Base-by-base conservation (phyloP, 495 filamentous ascomycete species). In the Aspergillus hancockii region DNA sequence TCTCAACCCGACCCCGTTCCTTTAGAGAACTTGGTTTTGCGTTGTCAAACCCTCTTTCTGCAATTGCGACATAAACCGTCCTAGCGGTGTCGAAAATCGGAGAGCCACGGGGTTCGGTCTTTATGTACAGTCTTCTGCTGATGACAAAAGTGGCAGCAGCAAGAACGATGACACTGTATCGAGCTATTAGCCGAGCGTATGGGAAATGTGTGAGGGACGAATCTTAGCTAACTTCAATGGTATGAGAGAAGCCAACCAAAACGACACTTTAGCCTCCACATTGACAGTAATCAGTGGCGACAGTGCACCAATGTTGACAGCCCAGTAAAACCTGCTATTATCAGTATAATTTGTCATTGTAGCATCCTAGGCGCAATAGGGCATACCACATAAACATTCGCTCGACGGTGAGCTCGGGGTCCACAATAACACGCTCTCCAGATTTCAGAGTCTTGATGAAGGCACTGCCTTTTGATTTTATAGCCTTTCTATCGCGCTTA, bases 371-470 rank as follows among this genome's bases (percentile, higher is more conserved):
- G 40, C 16, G 46, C 0, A 9, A 47, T 12, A 23, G 13, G 6
- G 30, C 54, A 31, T 49, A 55, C 58, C 62, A 82, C 83, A 54
- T 57, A 28, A 60, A 60, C 32, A 66, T 62, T 10, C 58, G 54
- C 51, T 63, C 54, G 5, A 61, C 40, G 9, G 86, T 89, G n/a
- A 87, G 70, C 22, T 78, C 76, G 0, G 84, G 86, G 51, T 89
- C 85, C 9, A 87, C 73, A 59, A 89, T 82, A 34, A 88, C 85
- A 22, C 79, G 72, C 61, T 87, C 82, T 49, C 85, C 85, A 22
- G 62, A 70, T 23, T 73, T 64, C 6, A 79, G 63, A 1, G 74
- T 77, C 40, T 69, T 67, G 23, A 83, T 63, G 4, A 66, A 41
- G 38, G 64, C 59, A 60, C 72, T 31, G 60, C 62, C 49, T 60